Conservation (phyloP, 2,329 filamentous ascomycete genomes). For the Cryphonectria naterciae region DNA sequence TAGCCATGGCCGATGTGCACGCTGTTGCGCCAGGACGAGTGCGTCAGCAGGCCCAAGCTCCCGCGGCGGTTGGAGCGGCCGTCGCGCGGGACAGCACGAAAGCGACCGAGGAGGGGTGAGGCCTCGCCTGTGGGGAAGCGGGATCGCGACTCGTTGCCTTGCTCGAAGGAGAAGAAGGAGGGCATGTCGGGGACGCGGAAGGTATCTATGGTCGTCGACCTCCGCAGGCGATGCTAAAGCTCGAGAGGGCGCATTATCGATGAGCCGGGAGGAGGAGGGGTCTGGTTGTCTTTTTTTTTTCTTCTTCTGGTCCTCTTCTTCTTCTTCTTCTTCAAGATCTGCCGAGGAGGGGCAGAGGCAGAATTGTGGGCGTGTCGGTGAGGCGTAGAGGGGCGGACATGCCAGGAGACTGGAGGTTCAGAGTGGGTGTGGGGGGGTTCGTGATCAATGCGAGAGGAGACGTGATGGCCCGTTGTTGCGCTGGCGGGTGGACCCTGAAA, state of each 20-base stretch:
- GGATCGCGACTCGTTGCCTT: constrained; percentile 62
- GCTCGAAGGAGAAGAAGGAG: constrained; percentile 69
- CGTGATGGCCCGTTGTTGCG: constrained; percentile 9
- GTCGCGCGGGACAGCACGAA: constrained; percentile 61
- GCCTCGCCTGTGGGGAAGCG: constrained; percentile 53
- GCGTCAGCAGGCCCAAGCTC: constrained; percentile 47
- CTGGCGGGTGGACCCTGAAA: constrained; percentile 8
- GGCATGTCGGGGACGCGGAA: constrained; percentile 51
- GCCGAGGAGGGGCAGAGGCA: neutral
- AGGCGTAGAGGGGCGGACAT: neutral
- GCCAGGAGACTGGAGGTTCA: neutral
- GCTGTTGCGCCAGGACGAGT: constrained; percentile 49
- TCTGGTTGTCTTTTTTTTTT: neutral
- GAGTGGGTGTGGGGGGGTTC: neutral
- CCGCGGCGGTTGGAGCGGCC: constrained; percentile 32
- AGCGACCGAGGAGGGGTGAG: constrained; percentile 66
- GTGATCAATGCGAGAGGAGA: neutral
- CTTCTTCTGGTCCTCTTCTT: neutral
- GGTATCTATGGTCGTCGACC: constrained; percentile 18
- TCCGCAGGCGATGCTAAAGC: constrained; percentile 28
- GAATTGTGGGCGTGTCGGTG: neutral
- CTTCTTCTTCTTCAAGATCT: neutral
- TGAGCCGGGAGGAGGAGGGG: neutral
- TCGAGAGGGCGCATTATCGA: constrained; percentile 23
- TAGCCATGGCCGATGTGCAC: constrained; percentile 60